Evolutionary conservation across 345 rosid genomes (phyloP).

Genomic region (Raphanus raphanistrum): DNA sequence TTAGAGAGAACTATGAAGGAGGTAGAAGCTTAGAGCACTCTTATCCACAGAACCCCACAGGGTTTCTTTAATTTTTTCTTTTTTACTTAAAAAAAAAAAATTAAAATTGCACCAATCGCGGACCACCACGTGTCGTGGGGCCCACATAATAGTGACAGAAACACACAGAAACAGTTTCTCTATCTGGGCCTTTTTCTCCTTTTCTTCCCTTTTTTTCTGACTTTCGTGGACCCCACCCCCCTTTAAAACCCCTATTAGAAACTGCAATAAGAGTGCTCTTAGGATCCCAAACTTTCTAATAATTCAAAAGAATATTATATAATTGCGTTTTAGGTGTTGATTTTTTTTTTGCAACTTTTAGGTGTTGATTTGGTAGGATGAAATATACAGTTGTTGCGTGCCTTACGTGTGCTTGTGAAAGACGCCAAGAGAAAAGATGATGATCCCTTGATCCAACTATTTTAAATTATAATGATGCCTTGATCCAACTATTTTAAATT

Average conservation of each 20-base stretch:
- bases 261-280: too few relatives aligned
- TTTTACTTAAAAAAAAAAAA: too few relatives aligned
- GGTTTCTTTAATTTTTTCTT: too few relatives aligned
- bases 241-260: too few relatives aligned
- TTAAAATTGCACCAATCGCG: too few relatives aligned
- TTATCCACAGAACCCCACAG: too few relatives aligned
- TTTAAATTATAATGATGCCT: conserved; percentile 31
- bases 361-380: conserved; percentile 29
- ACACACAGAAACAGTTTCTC: too few relatives aligned
- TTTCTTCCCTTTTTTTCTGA: too few relatives aligned
- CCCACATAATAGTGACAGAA: too few relatives aligned
- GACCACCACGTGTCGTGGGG: too few relatives aligned
- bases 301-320: background rate
- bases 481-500: conserved; percentile 29
- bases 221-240: too few relatives aligned
- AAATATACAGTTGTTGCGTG: conserved; percentile 13
- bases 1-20: background rate
- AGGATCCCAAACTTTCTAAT: background rate
- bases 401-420: conserved; percentile 23
- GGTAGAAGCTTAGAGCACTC: background rate
- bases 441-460: conserved; percentile 37
- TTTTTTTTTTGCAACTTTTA: conserved; percentile 3
- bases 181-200: too few relatives aligned
- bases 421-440: conserved; percentile 22
- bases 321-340: conserved; percentile 23